These are phyloP conservation scores for Diphasiastrum complanatum DNA, from an alignment of 83 land plant species.

Conservation along the genomic window DNA sequence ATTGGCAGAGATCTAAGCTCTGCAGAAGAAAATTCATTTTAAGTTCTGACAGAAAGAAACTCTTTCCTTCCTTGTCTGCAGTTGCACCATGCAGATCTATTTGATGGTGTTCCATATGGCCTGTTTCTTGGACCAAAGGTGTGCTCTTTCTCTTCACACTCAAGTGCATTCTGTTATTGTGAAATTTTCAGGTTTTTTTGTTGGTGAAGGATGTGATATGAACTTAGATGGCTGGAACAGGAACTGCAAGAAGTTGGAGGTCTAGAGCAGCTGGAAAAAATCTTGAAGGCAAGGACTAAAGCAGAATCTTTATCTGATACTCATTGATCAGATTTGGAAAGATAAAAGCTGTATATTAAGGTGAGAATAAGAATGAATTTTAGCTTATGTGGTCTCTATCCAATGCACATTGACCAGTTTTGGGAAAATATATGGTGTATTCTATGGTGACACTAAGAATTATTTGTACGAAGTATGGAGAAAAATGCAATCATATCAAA, in stretches of 20 bases:
- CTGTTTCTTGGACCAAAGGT: slow-evolving; percentile 38
- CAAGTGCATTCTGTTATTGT: not conserved
- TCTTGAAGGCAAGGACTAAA: slow-evolving; percentile 3
- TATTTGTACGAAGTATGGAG: too few species aligned
- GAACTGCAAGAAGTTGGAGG: slow-evolving; percentile 26
- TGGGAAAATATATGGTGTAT: too few species aligned
- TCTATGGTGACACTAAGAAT: too few species aligned
- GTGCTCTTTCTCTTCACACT: not conserved
- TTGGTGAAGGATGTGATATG: not conserved
- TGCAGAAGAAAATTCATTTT: not conserved
- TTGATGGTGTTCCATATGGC: slow-evolving; percentile 35
- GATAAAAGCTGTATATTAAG: too few species aligned
- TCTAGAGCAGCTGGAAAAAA: slow-evolving; percentile 21
- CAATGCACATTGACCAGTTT: too few species aligned
- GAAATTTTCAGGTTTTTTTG: not conserved
- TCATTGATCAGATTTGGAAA: too few species aligned
- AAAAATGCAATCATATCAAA: too few species aligned
- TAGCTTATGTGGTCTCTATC: too few species aligned
- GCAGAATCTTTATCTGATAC: too few species aligned
- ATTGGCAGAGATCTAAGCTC: too few species aligned
- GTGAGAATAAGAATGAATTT: too few species aligned
- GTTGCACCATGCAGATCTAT: slow-evolving; percentile 38
- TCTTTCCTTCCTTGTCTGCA: slow-evolving; percentile 6
- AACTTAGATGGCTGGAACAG: too few species aligned
- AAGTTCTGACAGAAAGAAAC: not conserved